Evolutionary conservation across 495 filamentous ascomycete genomes (phyloP).

Genomic region (Lindgomyces ingoldianus): DNA sequence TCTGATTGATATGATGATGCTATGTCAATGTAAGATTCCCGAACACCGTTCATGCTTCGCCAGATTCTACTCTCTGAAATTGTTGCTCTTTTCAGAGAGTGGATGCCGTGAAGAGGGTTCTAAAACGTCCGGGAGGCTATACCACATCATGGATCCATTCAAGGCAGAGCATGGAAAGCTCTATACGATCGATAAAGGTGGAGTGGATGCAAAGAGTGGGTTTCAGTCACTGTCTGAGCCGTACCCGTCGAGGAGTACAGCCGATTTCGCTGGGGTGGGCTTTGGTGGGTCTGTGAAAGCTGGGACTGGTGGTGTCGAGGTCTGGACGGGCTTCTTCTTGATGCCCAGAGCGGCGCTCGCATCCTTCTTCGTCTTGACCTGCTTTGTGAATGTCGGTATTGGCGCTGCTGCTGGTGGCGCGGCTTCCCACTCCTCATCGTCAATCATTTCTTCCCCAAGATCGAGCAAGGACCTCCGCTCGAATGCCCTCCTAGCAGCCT

Average conservation of each 20-base stretch:
- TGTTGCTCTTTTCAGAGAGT: too few species aligned
- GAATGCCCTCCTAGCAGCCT: conserved; percentile 80
- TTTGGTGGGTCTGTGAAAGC: background rate
- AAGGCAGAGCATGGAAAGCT: too few species aligned
- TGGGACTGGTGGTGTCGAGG: background rate
- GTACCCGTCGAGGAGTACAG: conserved; percentile 18
- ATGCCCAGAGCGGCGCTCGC: conserved; percentile 73
- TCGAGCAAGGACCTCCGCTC: conserved; percentile 59
- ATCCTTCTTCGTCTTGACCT: conserved; percentile 27
- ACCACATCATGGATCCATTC: too few species aligned
- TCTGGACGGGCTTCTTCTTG: conserved; percentile 69
- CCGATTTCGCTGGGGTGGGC: background rate
- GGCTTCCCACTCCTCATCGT: conserved; percentile 42
- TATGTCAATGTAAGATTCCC: too few species aligned
- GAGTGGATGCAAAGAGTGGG: too few species aligned
- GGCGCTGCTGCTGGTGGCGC: conserved; percentile 1
- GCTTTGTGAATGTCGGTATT: conserved; percentile 20
- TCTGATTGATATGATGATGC: too few species aligned
- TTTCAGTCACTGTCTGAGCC: conserved; percentile 14
- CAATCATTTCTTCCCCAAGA: conserved; percentile 41
- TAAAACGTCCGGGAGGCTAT: too few species aligned
- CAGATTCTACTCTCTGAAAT: too few species aligned
- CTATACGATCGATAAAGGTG: too few species aligned
- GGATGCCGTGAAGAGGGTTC: too few species aligned
- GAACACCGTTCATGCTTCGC: too few species aligned